Percentiles rank a stretch among this genome's conserved stretches.
Evolutionary conservation across 164 flowering plant genomes (phyloP).

Genomic region (Magnolia changhungtana): DNA sequence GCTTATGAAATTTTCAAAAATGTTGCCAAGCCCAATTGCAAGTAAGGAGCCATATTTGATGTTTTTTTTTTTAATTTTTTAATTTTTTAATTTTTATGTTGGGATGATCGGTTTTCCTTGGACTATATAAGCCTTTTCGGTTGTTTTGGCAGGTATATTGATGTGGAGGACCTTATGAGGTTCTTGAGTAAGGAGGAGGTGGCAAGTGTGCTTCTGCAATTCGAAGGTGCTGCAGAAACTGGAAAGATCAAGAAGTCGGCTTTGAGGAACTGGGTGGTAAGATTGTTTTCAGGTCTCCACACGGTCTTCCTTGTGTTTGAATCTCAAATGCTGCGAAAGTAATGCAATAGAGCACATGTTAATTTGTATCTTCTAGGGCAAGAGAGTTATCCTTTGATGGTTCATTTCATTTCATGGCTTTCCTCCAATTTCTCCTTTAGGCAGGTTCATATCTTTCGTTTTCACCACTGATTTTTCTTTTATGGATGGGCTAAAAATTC

Average conservation of each 20-base stretch:
- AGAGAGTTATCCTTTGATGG: background rate
- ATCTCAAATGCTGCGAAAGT: background rate
- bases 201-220: constrained; percentile 47
- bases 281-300: constrained; percentile 8
- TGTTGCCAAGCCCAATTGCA: constrained; percentile 65
- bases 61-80: background rate
- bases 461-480: background rate
- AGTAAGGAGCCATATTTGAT: constrained; percentile 39
- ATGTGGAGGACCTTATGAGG: constrained; percentile 67
- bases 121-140: background rate
- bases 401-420: background rate
- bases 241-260: constrained; percentile 55
- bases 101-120: background rate
- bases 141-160: constrained; percentile 50
- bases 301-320: background rate
- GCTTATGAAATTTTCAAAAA: constrained; percentile 63
- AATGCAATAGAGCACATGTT: too few relatives aligned
- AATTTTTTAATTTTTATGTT: background rate
- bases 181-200: constrained; percentile 74
- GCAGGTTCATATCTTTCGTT: background rate
- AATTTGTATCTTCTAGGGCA: too few relatives aligned
- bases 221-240: constrained; percentile 68
- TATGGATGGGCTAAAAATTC: background rate
- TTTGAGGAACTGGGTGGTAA: constrained; percentile 80
- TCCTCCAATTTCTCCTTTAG: background rate